phyloP scores from a whole-genome alignment of 495 filamentous ascomycete genomes.

The Aspergillus nidulans region DNA sequence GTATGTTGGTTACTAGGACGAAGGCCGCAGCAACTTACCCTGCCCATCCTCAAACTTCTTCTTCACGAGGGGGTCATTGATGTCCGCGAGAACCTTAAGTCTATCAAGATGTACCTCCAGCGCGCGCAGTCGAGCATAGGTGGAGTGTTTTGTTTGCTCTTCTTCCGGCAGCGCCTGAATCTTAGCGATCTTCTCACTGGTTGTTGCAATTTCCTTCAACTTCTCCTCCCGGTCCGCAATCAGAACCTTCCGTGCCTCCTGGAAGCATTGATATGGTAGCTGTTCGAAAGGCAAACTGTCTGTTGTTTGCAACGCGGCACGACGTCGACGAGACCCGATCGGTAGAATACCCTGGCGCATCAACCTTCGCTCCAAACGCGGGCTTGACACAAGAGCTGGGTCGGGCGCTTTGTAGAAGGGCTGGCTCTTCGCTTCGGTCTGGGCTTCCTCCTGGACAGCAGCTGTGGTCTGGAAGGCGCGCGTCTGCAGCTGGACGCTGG shows the following conservation, averaged over 20 bases:
- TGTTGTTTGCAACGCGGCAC: constrained; percentile 66
- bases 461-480: constrained; percentile 38
- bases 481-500: constrained; percentile 30
- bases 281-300: constrained; percentile 80
- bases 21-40: constrained; percentile 48
- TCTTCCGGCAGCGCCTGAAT: constrained; percentile 57
- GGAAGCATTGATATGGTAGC: constrained; percentile 93
- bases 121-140: constrained; percentile 61
- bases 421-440: constrained; percentile 31
- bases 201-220: constrained; percentile 56
- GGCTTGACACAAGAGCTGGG: constrained; percentile 47
- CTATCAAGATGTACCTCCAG: constrained; percentile 71
- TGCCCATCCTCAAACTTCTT: constrained; percentile 89
- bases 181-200: constrained; percentile 54
- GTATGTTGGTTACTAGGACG: not conserved
- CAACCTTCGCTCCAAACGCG: constrained; percentile 56
- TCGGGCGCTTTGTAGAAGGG: constrained; percentile 41
- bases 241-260: constrained; percentile 85
- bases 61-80: constrained; percentile 94
- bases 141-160: constrained; percentile 55
- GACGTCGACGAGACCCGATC: constrained; percentile 77
- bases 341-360: constrained; percentile 54
- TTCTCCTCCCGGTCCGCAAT: constrained; percentile 79
- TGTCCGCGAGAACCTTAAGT: constrained; percentile 85
- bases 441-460: constrained; percentile 34